phyloP scores from a whole-genome alignment of 2,329 filamentous ascomycete genomes.

The Cercospora berteroae region DNA sequence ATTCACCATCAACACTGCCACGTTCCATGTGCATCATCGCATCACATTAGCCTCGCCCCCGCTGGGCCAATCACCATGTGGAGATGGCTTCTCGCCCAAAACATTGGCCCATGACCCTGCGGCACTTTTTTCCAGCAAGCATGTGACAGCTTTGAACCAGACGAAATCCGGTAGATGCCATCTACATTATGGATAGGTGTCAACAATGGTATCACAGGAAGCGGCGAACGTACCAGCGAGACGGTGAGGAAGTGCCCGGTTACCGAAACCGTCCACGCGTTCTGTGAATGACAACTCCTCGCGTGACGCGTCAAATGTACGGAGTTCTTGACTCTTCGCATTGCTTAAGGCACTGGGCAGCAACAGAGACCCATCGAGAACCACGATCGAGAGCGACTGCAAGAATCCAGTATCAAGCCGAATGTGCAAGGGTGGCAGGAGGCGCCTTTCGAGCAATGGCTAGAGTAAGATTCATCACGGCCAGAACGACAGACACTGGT shows the following conservation, averaged over 20 bases:
- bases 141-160: neutral
- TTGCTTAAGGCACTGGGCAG: neutral
- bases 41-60: neutral
- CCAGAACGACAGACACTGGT: neutral
- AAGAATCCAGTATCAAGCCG: neutral
- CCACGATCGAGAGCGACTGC: neutral
- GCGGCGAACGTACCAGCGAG: neutral
- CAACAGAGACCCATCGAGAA: neutral
- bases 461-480: neutral
- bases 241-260: neutral
- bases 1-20: neutral
- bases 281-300: neutral
- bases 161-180: neutral
- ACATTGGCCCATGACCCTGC: neutral
- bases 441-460: neutral
- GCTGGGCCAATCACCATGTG: neutral
- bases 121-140: neutral
- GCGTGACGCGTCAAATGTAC: neutral
- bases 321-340: neutral
- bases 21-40: constrained; percentile 1
- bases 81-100: neutral
- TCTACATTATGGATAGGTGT: neutral
- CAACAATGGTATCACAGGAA: neutral
- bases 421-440: neutral
- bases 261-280: neutral